Evolutionary conservation across 1,284 basidiomycete species (phyloP), one percentile per base, ranked within the genome.

Genomic region (Cutaneotrichosporon mucoides): DNA sequence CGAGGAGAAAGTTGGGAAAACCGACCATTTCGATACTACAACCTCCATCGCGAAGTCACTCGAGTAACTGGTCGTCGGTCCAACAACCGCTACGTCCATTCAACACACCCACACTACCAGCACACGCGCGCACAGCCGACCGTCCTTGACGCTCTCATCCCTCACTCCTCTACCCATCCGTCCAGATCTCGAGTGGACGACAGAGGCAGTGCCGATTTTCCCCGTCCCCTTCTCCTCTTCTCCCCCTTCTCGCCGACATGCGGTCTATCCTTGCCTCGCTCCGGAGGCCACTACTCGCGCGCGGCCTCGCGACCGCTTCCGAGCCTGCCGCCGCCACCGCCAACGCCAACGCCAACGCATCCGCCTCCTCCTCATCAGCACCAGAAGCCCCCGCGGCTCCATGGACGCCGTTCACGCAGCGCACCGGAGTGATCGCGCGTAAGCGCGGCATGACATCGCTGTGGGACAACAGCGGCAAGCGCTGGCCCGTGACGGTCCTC

Each of bases 401-500:
- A 63, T 98, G 94, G 94, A 87, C 87, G 16, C 89, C 95, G 38
- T 82, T 84, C 56, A 93, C 92, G 5, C 84, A 89, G 66, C 84
- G 96, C 61, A 94, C 92, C 0, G 96, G 96, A n/a, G 82, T 98
- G 62, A 88, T 99, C 73, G 94, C 92, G 24, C 84, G 88, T 60
- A 99, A 99, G 81, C 86, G 91, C 52, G 96, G 96, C 48, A 99
- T 99, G 95, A 90, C 91, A 6, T 85, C 86, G 11, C 82, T 97
- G 71, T 99, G 92, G 89, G 89, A 95, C 73, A 85, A 89, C 71
- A 87, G 90, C 62, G 96, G 96, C 40, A 85, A 85, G 45, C 82
- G 90, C 58, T 83, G 89, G 67, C 94, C 96, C 1, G 92, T 96
- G 12, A 99, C 96, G 0, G 87, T 99, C 41, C 84, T 99, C 37